Evolutionary conservation across 148 eudicot species (phyloP), one percentile per base, ranked within the genome.

Genomic region (Nepenthes mirabilis): DNA sequence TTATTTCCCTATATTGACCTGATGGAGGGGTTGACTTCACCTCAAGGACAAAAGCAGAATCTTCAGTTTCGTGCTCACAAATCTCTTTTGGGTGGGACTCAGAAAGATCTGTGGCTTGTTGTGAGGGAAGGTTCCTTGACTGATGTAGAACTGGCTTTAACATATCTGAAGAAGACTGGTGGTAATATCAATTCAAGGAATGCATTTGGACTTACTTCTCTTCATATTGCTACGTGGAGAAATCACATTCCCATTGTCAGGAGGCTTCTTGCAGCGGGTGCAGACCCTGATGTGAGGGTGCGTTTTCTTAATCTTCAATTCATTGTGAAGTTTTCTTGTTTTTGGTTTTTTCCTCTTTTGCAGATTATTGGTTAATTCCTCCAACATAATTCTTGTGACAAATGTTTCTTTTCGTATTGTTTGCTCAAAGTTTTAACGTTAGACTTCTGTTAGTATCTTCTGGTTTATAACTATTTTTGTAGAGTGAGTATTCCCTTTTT

Each of bases 191-290:
- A 94, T 67, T 71, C 79, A 32, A 81, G 97, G 79, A 84, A 94
- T 62, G 59, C 68, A 32, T 84, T 80, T 76, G 97, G 99, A 60
- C 82, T 89, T 43, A 86, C 99, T 36, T 87, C 87, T 63, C 85
- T 94, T 58, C 97, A 94, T 68, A 79, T 94, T 74, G 99, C 99
- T 59, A 81, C 91, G 48, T 94, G 99, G 99, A 94, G 99, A 69
- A 94, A 94, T 74, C 95, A 94, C 72, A 70, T 83, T 58, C 95
- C 99, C 52, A 72, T 88, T 65, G 87, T 94, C 32, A 89, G 74
- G 68, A 81, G 99, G 77, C 87, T 94, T 58, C 89, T 89, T 65
- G 87, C 77, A 45, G 99, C 99, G 71, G 99, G 95, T 66, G 99
- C 97, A 57, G 95, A 94, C 68, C 91, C 99, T 74, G 83, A 94